Conservation (phyloP, 2,329 filamentous ascomycete species). For the Hymenoscyphus salicellus region DNA sequence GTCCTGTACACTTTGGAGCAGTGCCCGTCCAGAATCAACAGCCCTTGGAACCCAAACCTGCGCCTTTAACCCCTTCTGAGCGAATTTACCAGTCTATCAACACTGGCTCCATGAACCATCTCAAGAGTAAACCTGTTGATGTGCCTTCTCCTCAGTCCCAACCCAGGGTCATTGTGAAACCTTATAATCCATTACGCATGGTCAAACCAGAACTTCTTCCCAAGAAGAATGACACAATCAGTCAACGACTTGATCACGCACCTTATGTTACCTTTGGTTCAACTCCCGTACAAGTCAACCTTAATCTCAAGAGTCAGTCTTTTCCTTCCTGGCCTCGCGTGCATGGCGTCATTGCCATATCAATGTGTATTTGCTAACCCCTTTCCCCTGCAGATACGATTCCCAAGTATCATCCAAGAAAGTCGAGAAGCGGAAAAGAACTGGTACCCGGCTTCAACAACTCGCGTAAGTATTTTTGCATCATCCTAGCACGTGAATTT, state of each 20-base stretch:
- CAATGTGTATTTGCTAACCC: constrained; percentile 9
- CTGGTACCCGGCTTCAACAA: constrained; percentile 31
- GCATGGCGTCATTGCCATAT: background rate
- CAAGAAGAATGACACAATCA: constrained; percentile 22
- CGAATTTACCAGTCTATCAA: constrained; percentile 9
- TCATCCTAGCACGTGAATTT: background rate
- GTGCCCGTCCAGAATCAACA: constrained; percentile 17
- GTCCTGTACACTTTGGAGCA: constrained; percentile 17
- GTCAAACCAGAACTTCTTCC: constrained; percentile 29
- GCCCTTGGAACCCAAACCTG: background rate
- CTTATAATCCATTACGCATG: constrained; percentile 21
- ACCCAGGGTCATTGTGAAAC: constrained; percentile 12
- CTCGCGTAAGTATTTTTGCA: constrained; percentile 29
- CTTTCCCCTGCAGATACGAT: constrained; percentile 26
- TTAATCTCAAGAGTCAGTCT: constrained; percentile 33
- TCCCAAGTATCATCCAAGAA: constrained; percentile 35
- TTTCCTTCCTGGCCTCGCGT: background rate
- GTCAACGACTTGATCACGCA: constrained; percentile 28
- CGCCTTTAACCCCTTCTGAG: background rate
- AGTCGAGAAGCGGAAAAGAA: constrained; percentile 32
- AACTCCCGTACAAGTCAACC: constrained; percentile 26
- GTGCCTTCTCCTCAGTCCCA: constrained; percentile 8
- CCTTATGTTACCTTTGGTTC: constrained; percentile 31
- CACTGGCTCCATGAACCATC: background rate
- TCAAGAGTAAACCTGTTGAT: background rate